A percentile compares a stretch with the other conserved stretches of the same genome.
Evolutionary conservation across 129 eudicot species (phyloP).

Genomic region (Centella asiatica): DNA sequence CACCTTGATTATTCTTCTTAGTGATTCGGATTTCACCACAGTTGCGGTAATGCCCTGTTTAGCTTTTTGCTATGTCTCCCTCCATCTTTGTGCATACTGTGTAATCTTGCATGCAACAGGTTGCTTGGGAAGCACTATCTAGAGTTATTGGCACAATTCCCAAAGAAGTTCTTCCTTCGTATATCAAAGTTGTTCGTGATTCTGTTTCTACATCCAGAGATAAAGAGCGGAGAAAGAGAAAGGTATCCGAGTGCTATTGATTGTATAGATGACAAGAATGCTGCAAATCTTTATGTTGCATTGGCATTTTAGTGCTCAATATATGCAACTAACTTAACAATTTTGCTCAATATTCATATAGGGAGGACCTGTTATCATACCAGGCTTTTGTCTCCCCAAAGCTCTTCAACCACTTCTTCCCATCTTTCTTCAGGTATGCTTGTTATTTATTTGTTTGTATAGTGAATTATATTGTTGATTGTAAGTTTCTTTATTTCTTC

Average conservation of each 20-base stretch:
- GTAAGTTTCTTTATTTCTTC: not conserved
- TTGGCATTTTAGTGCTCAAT: not conserved
- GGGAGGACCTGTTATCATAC: conserved; percentile 92
- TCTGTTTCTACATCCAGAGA: conserved; percentile 93
- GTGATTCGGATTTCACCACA: conserved; percentile 76
- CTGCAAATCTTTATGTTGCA: not conserved
- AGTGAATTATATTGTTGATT: not conserved
- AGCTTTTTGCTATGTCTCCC: not conserved
- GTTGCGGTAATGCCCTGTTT: conserved; percentile 43
- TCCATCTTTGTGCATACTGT: not conserved
- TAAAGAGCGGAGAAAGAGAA: conserved; percentile 87
- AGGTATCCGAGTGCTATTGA: conserved; percentile 27
- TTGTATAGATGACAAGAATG: not conserved
- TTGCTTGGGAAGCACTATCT: conserved; percentile 88
- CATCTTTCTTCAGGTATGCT: conserved; percentile 81
- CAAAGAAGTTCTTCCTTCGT: conserved; percentile 86
- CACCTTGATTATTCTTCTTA: conserved; percentile 67
- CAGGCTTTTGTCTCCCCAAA: conserved; percentile 95
- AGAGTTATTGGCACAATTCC: conserved; percentile 85
- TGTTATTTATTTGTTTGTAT: not conserved
- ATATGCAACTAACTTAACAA: not conserved
- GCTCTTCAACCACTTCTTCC: conserved; percentile 98
- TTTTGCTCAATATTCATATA: conserved; percentile 24
- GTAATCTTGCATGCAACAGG: conserved; percentile 37
- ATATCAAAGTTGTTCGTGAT: conserved; percentile 89